phyloP scores from a whole-genome alignment of 225 moss, liverwort and hornwort genomes.

The Rhytidiadelphus loreus region DNA sequence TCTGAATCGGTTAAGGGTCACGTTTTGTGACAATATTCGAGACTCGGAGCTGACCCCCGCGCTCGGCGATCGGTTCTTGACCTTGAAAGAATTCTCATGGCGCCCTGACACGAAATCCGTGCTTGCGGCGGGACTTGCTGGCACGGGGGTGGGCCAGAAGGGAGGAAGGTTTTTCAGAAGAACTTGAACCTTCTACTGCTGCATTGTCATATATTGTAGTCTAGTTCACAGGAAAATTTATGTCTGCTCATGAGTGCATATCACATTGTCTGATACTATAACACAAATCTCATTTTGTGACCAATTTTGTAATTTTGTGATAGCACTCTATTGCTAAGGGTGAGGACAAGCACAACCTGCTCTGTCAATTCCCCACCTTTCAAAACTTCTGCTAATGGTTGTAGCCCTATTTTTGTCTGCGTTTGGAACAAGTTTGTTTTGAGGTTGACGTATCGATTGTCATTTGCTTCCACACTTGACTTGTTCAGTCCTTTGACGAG shows the following conservation, averaged over 20 bases:
- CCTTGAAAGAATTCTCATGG: conserved; percentile 86
- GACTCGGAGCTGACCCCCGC: conserved; percentile 70
- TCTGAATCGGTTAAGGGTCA: conserved; percentile 72
- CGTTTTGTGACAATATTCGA: conserved; percentile 76
- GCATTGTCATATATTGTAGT: conserved; percentile 30
- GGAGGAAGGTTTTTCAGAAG: conserved; percentile 74
- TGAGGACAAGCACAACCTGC: neutral
- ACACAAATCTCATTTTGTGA: neutral
- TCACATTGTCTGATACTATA: conserved; percentile 8
- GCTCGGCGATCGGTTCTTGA: conserved; percentile 60
- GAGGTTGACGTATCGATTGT: neutral
- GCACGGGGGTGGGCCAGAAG: conserved; percentile 62
- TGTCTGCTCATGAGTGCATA: neutral
- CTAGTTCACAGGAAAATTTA: conserved; percentile 7
- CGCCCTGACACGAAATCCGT: conserved; percentile 85
- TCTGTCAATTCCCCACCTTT: neutral
- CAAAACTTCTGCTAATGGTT: neutral
- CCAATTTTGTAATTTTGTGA: conserved; percentile 19
- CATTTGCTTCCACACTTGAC: neutral
- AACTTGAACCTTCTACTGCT: conserved; percentile 9
- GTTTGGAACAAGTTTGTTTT: neutral
- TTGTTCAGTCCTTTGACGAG: neutral
- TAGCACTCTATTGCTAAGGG: neutral
- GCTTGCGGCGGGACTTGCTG: conserved; percentile 51
- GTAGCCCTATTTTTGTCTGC: neutral